Base-by-base conservation (phyloP, 495 filamentous ascomycete species). In the Penicillium canescens region DNA sequence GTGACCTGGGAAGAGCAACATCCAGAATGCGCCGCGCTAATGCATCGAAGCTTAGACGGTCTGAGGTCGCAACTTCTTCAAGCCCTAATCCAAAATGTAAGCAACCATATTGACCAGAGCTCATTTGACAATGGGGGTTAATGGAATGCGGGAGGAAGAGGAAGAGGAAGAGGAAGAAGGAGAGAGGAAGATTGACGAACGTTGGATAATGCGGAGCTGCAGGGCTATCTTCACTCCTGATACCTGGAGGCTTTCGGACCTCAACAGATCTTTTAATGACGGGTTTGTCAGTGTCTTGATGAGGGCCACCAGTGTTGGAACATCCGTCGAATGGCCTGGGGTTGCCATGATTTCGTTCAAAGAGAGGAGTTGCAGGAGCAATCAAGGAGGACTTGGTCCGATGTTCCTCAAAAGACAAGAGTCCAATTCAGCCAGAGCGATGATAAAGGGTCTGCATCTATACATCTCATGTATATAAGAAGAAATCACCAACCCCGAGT, bases 151-250 rank as follows among this genome's bases (percentile, higher is more conserved):
- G 23, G 6, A 11, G 23, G 34, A 28, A 49, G 38, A 61, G 45
- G 21, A 21, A 39, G 37, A 46, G 46, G 44, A 59, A n/a, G 50
- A 45, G 34, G 6, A n/a, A n/a, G 23, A 13, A 18, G 10, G 24
- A 9, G 20, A 7, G 40, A 54, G 38, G 39, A 28, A 59, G 54
- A 53, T 51, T 42, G 46, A 49, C 89, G 68, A 75, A 97, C 94
- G 82, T 24, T 81, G 65, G 54, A 86, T 83, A 42, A 97, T 86
- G 54, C 92, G 86, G 23, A 71, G 68, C 67, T 96, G 91, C 38
- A 98, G 72, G 16, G 86, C 78, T 24, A 82, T 77, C 73, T 98
- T 98, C 54, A 90, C 83, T 8, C 94, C 94, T 24, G 83, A 88
- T 36, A 89, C 85, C 33, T 78, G 74, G 14, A 93, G 77, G 24